These are phyloP conservation scores for Ceratobasidium sp. DNA, from an alignment of 1,284 basidiomycete genomes.

Conservation along the genomic window DNA sequence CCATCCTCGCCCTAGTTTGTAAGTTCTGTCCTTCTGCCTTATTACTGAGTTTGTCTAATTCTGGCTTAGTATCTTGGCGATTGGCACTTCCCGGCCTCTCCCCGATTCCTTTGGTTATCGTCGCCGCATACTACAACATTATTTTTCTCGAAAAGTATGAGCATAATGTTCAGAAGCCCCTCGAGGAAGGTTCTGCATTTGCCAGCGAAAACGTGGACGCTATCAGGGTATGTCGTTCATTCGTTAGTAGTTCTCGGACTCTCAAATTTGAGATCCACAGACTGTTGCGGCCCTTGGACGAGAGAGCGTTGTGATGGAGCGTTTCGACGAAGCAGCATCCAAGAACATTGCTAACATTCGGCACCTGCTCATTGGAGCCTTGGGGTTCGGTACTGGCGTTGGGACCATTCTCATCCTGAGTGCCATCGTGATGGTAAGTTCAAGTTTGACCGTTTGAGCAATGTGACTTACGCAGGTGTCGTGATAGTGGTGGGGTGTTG, in stretches of 20 bases:
- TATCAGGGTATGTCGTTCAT: constrained; percentile 47
- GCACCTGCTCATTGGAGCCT: constrained; percentile 51
- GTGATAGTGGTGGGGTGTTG: constrained; percentile 35
- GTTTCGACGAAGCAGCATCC: constrained; percentile 49
- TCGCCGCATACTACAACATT: constrained; percentile 51
- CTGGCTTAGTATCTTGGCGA: constrained; percentile 40
- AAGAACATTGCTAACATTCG: constrained; percentile 47
- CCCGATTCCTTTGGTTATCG: constrained; percentile 31
- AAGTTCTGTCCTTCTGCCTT: constrained; percentile 48
- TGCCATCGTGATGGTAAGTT: constrained; percentile 49
- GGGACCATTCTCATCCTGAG: constrained; percentile 53
- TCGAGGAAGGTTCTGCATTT: constrained; percentile 51
- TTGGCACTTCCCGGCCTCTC: constrained; percentile 32
- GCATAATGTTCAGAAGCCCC: constrained; percentile 46
- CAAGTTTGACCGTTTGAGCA: not conserved
- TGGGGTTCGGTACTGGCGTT: constrained; percentile 54
- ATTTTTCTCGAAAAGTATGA: constrained; percentile 52
- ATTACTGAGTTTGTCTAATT: not conserved
- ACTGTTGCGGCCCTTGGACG: constrained; percentile 56
- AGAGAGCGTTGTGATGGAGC: constrained; percentile 52
- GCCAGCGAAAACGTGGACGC: constrained; percentile 57
- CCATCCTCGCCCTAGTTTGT: constrained; percentile 55
- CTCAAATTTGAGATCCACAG: constrained; percentile 23
- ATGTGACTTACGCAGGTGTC: not conserved
- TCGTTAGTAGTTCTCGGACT: not conserved